Evolutionary conservation across 2,329 filamentous ascomycete genomes (phyloP), one percentile per base, ranked within the genome.

Genomic region (Pseudogymnoascus sp.): DNA sequence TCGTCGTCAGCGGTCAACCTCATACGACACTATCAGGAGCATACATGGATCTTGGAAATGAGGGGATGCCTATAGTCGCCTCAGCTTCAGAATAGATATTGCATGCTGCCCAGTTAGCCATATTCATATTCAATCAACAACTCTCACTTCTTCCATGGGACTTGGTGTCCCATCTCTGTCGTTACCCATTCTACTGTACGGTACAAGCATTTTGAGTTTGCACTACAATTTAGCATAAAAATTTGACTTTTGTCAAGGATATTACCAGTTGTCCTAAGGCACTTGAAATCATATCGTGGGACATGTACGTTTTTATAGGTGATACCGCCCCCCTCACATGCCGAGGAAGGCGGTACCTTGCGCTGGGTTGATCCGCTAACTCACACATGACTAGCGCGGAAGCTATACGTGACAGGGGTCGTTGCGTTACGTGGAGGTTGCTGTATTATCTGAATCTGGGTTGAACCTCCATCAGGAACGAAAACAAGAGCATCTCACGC

Each of bases 401-500:
- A 54, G 47, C 47, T 33, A 33, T 54, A 8, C 6, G 47, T 33
- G 47, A 54, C 47, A 54, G 47, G 47, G 47, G 47, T 54, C 47
- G 47, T 54, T 54, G 25, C 47, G 47, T 54, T 54, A 54, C 47
- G 47, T 54, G 47, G 47, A 54, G 47, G 47, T 33, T 54, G 47
- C 16, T 33, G 22, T 47, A 54, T 54, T 33, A 54, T 54, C 25
- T 33, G 28, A 33, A 33, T 33, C 47, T 33, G 28, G 47, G 28
- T 54, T 33, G 16, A 54, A 54, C 28, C 28, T 54, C 47, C 28
- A 54, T 54, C 47, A 54, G 47, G 28, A 54, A 30, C 18, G 47
- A 33, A 33, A 54, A 18, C 9, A 54, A 54, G 47, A 2, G 47
- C 28, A 54, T 54, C 47, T 54, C 47, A 33, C 20, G 25, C 33